Base-by-base conservation (phyloP, 2,329 filamentous ascomycete species). In the Ambrosiella cleistominuta region DNA sequence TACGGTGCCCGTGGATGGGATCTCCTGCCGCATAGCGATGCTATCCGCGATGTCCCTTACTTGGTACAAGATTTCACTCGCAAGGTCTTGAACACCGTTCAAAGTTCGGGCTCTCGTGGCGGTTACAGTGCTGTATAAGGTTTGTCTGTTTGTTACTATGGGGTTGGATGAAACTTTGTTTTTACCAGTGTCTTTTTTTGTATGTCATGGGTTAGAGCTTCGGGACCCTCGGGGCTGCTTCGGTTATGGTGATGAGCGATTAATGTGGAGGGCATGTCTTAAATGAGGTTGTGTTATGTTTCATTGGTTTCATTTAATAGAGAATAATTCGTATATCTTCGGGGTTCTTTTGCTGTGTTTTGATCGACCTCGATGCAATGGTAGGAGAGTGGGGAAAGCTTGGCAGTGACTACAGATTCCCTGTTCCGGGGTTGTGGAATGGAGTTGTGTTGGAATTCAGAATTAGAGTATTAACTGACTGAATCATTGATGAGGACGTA, bases 1-100 rank as follows among this genome's bases (percentile, higher is more conserved):
- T 95, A 95, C 70, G 91, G 91, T 53, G 90, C 91, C 56, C 80
- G 91, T 50, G 93, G 93, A 59, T 97, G 90, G 90, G 93, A 97
- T 66, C 77, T 96, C 15, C 75, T 97, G 15, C 93, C 93, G 12
- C 91, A 97, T 68, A 86, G 86, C 63, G 93, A 98, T 69, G 86
- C 87, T 0, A 85, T 97, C 64, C 83, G 91, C 63, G 93, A 98
- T 66, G 72, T 96, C 17, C 93, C 93, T 2, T 97, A 96, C 68
- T 77, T 97, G 57, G 71, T 95, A 62, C 90, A 91, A 71, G 93
- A 98, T 70, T 95, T 87, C 81, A 76, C 80, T 13, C 79, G 88
- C 60, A 80, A 83, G 63, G 82, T 95, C 17, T 73, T 93, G 53
- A 89, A 86, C 67, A 90, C 88, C 0, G 76, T 97, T 8, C 88